Conservation (phyloP, 2,329 filamentous ascomycete genomes). For the Hypoxylon sp. region DNA sequence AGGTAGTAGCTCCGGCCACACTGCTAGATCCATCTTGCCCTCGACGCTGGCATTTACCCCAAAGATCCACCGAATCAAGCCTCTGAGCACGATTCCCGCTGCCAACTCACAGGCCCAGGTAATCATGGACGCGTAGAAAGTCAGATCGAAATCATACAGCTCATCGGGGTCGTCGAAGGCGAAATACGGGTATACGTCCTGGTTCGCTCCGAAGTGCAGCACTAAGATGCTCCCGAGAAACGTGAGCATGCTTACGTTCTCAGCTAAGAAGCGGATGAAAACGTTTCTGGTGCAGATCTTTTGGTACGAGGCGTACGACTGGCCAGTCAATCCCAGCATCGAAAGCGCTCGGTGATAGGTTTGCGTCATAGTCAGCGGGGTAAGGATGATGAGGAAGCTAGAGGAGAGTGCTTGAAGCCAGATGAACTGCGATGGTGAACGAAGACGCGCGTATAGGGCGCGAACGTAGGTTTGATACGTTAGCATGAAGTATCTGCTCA, state of each 20-base stretch:
- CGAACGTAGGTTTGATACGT: slow-evolving; percentile 81
- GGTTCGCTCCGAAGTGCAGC: slow-evolving; percentile 76
- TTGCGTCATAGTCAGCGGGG: slow-evolving; percentile 74
- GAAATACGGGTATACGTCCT: slow-evolving; percentile 79
- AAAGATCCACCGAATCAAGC: slow-evolving; percentile 71
- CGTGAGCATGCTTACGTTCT: slow-evolving; percentile 78
- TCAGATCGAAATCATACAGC: slow-evolving; percentile 74
- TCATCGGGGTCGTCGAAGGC: slow-evolving; percentile 70
- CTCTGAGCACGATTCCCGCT: slow-evolving; percentile 72
- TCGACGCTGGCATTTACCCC: slow-evolving; percentile 75
- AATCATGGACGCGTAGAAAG: slow-evolving; percentile 73
- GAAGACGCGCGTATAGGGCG: slow-evolving; percentile 76
- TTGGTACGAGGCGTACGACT: slow-evolving; percentile 74
- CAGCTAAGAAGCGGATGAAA: slow-evolving; percentile 76
- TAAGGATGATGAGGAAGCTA: slow-evolving; percentile 73
- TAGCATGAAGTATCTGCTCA: slow-evolving; percentile 72
- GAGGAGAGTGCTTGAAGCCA: slow-evolving; percentile 76
- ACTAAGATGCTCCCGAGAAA: slow-evolving; percentile 77
- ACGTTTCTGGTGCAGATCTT: slow-evolving; percentile 77
- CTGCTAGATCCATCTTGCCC: slow-evolving; percentile 74
- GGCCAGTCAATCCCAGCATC: slow-evolving; percentile 69
- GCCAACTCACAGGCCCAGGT: slow-evolving; percentile 78
- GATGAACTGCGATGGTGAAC: slow-evolving; percentile 75
- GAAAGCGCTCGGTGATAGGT: slow-evolving; percentile 70
- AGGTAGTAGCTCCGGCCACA: slow-evolving; percentile 77